A percentile compares a stretch with the other conserved stretches of the same genome.
Evolutionary conservation across 495 filamentous ascomycete genomes (phyloP).

Genomic region (Aspergillus baeticus): DNA sequence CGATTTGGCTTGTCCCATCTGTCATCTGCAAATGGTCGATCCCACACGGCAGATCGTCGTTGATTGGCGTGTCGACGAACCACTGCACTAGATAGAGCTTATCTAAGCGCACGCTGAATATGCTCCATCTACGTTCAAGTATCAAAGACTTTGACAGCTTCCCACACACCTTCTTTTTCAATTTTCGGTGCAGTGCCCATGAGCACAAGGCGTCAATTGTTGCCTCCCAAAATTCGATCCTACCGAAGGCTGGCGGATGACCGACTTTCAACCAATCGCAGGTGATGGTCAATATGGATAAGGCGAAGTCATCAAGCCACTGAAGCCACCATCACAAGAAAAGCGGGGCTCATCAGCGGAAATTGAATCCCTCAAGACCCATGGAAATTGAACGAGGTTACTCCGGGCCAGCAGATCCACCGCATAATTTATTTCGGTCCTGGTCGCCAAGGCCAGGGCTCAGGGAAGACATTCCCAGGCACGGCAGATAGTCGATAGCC

Average conservation of each 20-base stretch:
- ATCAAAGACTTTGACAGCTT: neutral
- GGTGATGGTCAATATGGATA: neutral
- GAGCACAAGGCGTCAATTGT: neutral
- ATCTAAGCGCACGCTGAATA: neutral
- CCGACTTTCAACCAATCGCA: neutral
- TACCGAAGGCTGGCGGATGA: neutral
- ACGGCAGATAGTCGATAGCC: conserved; percentile 52
- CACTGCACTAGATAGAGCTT: conserved; percentile 1
- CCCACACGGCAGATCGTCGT: conserved; percentile 47
- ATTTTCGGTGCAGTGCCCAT: conserved; percentile 13
- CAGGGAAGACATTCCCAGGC: conserved; percentile 21
- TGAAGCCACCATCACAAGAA: neutral
- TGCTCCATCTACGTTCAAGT: neutral
- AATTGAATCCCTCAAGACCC: neutral
- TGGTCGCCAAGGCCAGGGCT: conserved; percentile 8
- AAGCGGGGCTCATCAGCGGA: neutral
- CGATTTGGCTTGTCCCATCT: conserved; percentile 21
- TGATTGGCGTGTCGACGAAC: conserved; percentile 22
- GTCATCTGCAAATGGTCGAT: conserved; percentile 45
- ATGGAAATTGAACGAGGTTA: neutral
- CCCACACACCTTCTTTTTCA: conserved; percentile 14
- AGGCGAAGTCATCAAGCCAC: conserved; percentile 4
- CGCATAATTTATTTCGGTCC: conserved; percentile 1
- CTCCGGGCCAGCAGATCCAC: neutral
- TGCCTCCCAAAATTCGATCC: conserved; percentile 4